These are phyloP conservation scores for Phytopythium mirpurense DNA, from an alignment of 352 stramenopile species.

Conservation along the genomic window DNA sequence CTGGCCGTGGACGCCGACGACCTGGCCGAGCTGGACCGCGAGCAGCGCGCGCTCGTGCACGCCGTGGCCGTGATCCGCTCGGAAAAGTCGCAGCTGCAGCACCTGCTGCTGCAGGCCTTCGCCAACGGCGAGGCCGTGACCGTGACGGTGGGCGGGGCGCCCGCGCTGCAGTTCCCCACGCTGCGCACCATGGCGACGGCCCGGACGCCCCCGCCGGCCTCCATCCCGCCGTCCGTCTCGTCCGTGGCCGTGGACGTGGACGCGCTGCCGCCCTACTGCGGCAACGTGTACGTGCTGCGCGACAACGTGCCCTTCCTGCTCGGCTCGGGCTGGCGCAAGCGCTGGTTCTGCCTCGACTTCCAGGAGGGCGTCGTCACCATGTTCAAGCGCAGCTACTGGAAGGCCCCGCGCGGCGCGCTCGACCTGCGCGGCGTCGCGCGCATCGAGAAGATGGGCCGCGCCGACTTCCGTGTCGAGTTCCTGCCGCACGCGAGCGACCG, in stretches of 20 bases:
- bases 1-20: constrained; percentile 64
- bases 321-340: constrained; percentile 66
- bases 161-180: constrained; percentile 16
- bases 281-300: constrained; percentile 73
- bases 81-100: constrained; percentile 55
- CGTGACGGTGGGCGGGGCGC: constrained; percentile 13
- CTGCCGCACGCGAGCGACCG: constrained; percentile 23
- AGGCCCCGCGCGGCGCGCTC: constrained; percentile 60
- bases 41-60: constrained; percentile 40
- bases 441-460: constrained; percentile 65
- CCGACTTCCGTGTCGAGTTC: constrained; percentile 69
- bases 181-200: constrained; percentile 25
- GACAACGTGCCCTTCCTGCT: constrained; percentile 72
- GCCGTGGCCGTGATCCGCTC: constrained; percentile 55
- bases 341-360: constrained; percentile 82
- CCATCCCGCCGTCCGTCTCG: constrained; percentile 2
- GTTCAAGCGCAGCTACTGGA: constrained; percentile 87
- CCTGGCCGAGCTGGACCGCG: constrained; percentile 50
- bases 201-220: constrained; percentile 5
- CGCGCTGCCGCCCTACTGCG: constrained; percentile 64
- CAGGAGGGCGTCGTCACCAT: constrained; percentile 61
- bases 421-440: constrained; percentile 55
- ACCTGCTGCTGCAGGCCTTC: constrained; percentile 54
- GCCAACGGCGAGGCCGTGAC: constrained; percentile 34
- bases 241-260: constrained; percentile 14